Evolutionary conservation across 345 rosid genomes (phyloP).

Genomic region (Murraya koenigii): DNA sequence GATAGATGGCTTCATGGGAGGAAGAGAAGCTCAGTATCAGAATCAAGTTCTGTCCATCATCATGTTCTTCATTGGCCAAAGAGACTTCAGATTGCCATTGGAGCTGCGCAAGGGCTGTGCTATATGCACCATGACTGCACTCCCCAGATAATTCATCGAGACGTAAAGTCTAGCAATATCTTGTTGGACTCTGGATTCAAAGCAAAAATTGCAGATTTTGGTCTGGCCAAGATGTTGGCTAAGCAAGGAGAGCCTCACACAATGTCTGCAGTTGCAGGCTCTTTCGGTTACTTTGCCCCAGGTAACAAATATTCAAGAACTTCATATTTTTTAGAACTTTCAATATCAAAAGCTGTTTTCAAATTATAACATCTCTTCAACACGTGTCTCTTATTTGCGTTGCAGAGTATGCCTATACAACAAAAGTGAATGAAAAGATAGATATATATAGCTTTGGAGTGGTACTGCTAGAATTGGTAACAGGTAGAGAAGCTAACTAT

Average conservation of each 20-base stretch:
- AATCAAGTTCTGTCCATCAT: conserved; percentile 17
- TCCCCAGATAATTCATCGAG: conserved; percentile 79
- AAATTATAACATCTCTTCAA: neutral
- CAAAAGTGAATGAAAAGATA: conserved; percentile 73
- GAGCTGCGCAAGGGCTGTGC: conserved; percentile 83
- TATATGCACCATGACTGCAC: conserved; percentile 88
- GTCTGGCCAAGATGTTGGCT: conserved; percentile 71
- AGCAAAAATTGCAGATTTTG: conserved; percentile 87
- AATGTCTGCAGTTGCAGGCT: conserved; percentile 88
- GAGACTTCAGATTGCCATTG: conserved; percentile 72
- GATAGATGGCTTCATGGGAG: conserved; percentile 84
- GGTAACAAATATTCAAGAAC: conserved; percentile 40
- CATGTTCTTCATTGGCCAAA: conserved; percentile 54
- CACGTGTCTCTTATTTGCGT: conserved; percentile 5
- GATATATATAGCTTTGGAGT: conserved; percentile 94
- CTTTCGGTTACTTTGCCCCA: conserved; percentile 87
- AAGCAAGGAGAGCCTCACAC: conserved; percentile 64
- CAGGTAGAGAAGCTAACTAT: conserved; percentile 64
- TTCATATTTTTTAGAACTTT: neutral
- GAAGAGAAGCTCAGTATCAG: conserved; percentile 27
- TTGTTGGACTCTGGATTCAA: conserved; percentile 69
- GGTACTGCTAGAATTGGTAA: conserved; percentile 78
- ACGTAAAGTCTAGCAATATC: conserved; percentile 87
- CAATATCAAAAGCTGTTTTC: neutral
- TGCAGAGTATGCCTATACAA: conserved; percentile 75